Evolutionary conservation across 768 basidiomycete species (phyloP), one percentile per base, ranked within the genome.

Genomic region (Chlorophyllum brunneum): DNA sequence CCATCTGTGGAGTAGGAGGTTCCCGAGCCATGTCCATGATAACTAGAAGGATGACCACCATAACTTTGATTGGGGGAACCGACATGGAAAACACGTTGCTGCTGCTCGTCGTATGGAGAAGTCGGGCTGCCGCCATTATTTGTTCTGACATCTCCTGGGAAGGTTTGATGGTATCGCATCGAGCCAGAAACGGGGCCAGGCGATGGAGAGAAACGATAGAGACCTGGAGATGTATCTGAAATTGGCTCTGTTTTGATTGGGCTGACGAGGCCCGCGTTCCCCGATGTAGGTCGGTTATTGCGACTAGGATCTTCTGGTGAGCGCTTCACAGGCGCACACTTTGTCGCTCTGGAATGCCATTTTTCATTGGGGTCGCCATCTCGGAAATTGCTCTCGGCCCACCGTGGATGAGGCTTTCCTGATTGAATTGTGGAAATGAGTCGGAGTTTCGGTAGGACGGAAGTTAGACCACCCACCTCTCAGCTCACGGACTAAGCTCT

Each of bases 371-470:
- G 81, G 65, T 90, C 88, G 16, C 86, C 86, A 59, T 89, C 86
- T 51, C 86, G 80, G 67, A 87, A 88, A 69, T 74, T 84, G 61
- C 75, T 78, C 58, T 90, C 87, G 8, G 88, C 87, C 89, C 89
- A 92, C 31, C 88, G 83, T 42, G 89, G 89, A 66, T 92, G 89
- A 9, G 89, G 89, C 66, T 92, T 91, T 57, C 88, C 89, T 90
- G 61, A 51, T 37, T 13, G 31, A 45, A 27, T 37, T 30, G 30
- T 49, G 30, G 18, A 8, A 31, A 26, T 10, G 31, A 26, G 20
- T n/a, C n/a, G n/a, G n/a, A n/a, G n/a, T n/a, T n/a, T n/a, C n/a
- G n/a, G n/a, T 33, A 15, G 46, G 42, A 38, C 15, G 54, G 24
- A 47, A 27, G 27, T 33, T 13, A 31, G 48, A 45, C 33, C 15